phyloP scores from a whole-genome alignment of 805 yeast genomes.

The Schwanniomyces sp. region DNA sequence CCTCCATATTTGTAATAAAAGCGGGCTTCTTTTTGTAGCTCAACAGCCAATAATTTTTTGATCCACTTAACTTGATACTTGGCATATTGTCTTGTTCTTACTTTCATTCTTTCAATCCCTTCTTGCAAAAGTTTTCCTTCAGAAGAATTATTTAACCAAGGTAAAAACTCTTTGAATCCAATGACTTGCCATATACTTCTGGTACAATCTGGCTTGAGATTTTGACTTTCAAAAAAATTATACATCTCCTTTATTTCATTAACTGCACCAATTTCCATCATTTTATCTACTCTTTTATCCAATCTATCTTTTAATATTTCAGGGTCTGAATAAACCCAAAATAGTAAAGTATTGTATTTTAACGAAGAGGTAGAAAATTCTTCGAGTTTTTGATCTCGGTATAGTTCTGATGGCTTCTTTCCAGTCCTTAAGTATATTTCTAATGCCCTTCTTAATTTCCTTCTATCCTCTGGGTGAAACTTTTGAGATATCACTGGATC shows the following conservation, averaged over 20 bases:
- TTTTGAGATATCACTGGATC: slow-evolving; percentile 78
- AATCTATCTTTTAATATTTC: slow-evolving; percentile 58
- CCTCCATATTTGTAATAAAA: slow-evolving; percentile 58
- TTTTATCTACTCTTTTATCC: slow-evolving; percentile 78
- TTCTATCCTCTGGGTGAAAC: slow-evolving; percentile 87
- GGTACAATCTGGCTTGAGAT: slow-evolving; percentile 51
- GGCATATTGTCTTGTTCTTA: slow-evolving; percentile 83
- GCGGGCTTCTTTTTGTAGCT: slow-evolving; percentile 47
- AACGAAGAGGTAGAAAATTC: slow-evolving; percentile 47
- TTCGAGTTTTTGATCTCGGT: slow-evolving; percentile 53
- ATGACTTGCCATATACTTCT: slow-evolving; percentile 92
- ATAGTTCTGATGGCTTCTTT: slow-evolving; percentile 66
- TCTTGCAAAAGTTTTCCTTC: slow-evolving; percentile 26
- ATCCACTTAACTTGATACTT: slow-evolving; percentile 91
- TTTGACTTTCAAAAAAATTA: slow-evolving; percentile 34
- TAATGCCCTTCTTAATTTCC: slow-evolving; percentile 76
- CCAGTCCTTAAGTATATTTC: slow-evolving; percentile 76
- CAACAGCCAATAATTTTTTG: slow-evolving; percentile 62
- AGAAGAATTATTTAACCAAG: slow-evolving; percentile 47
- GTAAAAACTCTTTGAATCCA: slow-evolving; percentile 87
- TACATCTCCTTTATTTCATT: slow-evolving; percentile 67
- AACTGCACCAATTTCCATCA: slow-evolving; percentile 71
- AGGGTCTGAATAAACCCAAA: slow-evolving; percentile 80
- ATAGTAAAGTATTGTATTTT: slow-evolving; percentile 60
- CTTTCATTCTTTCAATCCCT: slow-evolving; percentile 76